These are phyloP conservation scores for Flaveria bidentis DNA, from an alignment of 129 eudicot species.

Conservation along the genomic window DNA sequence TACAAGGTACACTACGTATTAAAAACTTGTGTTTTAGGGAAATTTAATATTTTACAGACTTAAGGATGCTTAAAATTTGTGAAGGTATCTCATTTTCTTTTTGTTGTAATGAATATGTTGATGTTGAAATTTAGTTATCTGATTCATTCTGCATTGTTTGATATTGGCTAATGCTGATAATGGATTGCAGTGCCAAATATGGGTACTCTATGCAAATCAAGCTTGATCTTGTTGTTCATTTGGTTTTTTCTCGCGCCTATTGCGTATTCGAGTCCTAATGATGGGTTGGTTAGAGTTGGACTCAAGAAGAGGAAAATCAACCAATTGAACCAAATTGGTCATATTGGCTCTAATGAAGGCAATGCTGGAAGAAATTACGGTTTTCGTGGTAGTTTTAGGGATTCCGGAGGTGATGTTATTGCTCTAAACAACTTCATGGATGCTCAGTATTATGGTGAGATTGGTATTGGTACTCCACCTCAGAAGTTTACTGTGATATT, in stretches of 20 bases:
- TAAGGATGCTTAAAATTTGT: background rate
- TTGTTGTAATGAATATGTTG: constrained; percentile 1
- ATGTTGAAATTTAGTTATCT: background rate
- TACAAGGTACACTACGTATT: too few relatives aligned
- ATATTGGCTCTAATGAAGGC: constrained; percentile 16
- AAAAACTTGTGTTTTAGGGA: too few relatives aligned
- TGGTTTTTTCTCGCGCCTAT: constrained; percentile 21
- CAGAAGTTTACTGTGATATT: constrained; percentile 63
- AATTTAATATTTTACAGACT: too few relatives aligned
- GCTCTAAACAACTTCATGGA: constrained; percentile 53
- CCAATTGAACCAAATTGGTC: constrained; percentile 20
- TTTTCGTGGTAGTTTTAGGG: constrained; percentile 7
- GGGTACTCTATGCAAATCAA: constrained; percentile 23
- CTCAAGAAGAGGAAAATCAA: constrained; percentile 40
- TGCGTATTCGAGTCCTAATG: constrained; percentile 31
- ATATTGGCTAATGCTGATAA: background rate
- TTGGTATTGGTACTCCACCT: constrained; percentile 65
- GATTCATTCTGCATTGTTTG: constrained; percentile 1
- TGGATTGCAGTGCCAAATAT: constrained; percentile 24
- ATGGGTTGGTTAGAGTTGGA: constrained; percentile 37
- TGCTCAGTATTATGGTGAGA: constrained; percentile 65
- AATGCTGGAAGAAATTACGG: constrained; percentile 25
- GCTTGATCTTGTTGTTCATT: constrained; percentile 29
- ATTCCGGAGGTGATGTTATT: constrained; percentile 35
- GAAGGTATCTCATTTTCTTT: background rate